Percentiles rank a stretch among this genome's conserved stretches.
These are phyloP conservation scores for Xanthoconium purpureum DNA, from an alignment of 768 basidiomycete species.

Conservation along the genomic window DNA sequence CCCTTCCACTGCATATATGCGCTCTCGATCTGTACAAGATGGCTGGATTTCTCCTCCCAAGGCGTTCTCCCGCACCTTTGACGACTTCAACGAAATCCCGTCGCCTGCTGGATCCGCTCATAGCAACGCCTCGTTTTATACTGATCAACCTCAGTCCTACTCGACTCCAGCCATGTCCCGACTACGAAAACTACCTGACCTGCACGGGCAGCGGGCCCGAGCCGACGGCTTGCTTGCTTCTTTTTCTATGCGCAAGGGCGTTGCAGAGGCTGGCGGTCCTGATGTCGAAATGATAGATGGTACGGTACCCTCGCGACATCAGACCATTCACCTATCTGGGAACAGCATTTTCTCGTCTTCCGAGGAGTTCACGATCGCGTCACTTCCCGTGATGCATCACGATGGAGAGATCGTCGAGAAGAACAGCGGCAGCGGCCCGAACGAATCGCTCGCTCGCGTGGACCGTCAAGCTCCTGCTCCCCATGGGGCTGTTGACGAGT, in stretches of 20 bases:
- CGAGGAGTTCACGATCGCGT: conserved; percentile 24
- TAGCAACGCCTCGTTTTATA: conserved; percentile 18
- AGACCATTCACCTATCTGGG: conserved; percentile 18
- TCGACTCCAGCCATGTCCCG: conserved; percentile 26
- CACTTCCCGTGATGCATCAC: neutral
- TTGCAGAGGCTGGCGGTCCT: neutral
- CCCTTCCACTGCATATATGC: conserved; percentile 30
- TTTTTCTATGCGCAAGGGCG: neutral
- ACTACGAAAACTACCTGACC: neutral
- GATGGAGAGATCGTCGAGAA: neutral
- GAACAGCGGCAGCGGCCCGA: neutral
- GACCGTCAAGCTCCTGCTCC: neutral
- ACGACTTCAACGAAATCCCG: neutral
- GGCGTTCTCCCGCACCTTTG: neutral
- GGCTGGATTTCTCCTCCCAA: conserved; percentile 16
- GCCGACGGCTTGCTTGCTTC: neutral
- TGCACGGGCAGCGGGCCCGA: neutral
- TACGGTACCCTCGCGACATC: conserved; percentile 1
- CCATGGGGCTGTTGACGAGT: neutral
- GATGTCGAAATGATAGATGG: conserved; percentile 26
- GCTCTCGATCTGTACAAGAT: conserved; percentile 9
- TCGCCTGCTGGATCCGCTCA: conserved; percentile 6
- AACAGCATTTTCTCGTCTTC: conserved; percentile 33
- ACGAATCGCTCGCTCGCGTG: neutral
- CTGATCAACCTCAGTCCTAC: conserved; percentile 20